Evolutionary conservation across 2,329 filamentous ascomycete genomes (phyloP).

Genomic region (Aspergillus fructus): DNA sequence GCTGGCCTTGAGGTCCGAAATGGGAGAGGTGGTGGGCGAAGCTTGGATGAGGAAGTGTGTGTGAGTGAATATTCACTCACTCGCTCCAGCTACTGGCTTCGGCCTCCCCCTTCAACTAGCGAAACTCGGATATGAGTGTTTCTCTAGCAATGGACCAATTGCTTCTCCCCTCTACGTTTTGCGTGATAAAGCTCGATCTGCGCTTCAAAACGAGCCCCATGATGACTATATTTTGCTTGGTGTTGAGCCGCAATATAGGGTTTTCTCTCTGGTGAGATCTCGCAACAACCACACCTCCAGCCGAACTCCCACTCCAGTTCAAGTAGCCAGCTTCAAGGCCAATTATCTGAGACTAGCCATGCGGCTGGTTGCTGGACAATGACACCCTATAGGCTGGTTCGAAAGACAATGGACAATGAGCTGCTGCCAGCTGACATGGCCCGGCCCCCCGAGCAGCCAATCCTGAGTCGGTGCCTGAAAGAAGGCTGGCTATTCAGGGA

Average conservation of each 20-base stretch:
- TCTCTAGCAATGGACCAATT: too few species aligned
- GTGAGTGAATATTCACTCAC: conserved; percentile 11
- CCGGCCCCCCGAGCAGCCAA: background rate
- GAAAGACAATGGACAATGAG: background rate
- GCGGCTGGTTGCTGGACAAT: background rate
- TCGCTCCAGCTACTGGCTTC: background rate
- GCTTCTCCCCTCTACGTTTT: background rate
- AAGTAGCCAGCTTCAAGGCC: background rate
- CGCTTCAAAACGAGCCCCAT: conserved; percentile 5
- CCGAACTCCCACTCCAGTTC: background rate
- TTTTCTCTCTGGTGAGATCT: background rate
- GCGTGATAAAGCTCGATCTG: background rate
- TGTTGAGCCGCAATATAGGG: background rate
- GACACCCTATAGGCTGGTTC: background rate
- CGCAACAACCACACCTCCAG: background rate
- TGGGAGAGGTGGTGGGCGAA: background rate
- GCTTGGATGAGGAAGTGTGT: background rate
- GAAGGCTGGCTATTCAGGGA: background rate
- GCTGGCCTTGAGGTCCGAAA: conserved; percentile 16
- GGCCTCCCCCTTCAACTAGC: background rate
- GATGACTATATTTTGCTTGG: background rate
- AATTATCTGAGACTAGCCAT: background rate
- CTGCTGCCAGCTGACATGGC: background rate
- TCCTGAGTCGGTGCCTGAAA: background rate
- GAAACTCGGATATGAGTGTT: background rate